phyloP scores from a whole-genome alignment of 139 green algal species.

The Tetradesmus lagerheimii region DNA sequence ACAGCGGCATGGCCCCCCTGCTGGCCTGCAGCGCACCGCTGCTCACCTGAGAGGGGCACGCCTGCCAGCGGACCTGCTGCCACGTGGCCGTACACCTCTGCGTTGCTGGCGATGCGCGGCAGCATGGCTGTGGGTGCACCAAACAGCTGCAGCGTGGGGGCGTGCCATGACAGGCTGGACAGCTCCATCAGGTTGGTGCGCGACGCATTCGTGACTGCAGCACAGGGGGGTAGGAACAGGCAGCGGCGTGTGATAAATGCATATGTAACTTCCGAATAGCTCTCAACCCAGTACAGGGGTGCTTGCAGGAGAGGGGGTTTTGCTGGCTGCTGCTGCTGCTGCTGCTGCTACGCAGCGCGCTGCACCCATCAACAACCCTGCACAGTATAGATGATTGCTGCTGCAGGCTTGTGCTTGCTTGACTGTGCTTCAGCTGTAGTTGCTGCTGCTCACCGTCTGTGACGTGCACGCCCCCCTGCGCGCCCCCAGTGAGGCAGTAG shows the following conservation, averaged over 20 bases:
- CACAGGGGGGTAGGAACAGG: too few relatives aligned
- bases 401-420: too few relatives aligned
- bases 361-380: too few relatives aligned
- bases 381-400: too few relatives aligned
- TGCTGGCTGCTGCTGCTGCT: background rate
- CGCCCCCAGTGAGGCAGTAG: slow-evolving; percentile 91
- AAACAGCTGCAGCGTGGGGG: slow-evolving; percentile 74
- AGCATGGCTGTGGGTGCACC: slow-evolving; percentile 69
- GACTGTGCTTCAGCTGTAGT: background rate
- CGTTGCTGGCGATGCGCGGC: slow-evolving; percentile 86
- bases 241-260: too few relatives aligned
- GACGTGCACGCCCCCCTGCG: slow-evolving; percentile 74
- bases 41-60: slow-evolving; percentile 77
- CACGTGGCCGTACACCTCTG: slow-evolving; percentile 78
- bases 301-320: background rate
- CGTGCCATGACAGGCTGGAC: slow-evolving; percentile 82
- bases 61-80: slow-evolving; percentile 65
- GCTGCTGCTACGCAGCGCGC: background rate
- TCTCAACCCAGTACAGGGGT: background rate
- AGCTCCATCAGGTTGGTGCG: slow-evolving; percentile 96
- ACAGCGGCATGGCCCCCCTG: background rate
- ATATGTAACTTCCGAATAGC: slow-evolving; percentile 72
- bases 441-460: slow-evolving; percentile 80
- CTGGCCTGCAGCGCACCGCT: background rate
- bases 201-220: slow-evolving; percentile 90